These are phyloP conservation scores for Xylaria flabelliformis DNA, from an alignment of 495 filamentous ascomycete species.

Conservation along the genomic window DNA sequence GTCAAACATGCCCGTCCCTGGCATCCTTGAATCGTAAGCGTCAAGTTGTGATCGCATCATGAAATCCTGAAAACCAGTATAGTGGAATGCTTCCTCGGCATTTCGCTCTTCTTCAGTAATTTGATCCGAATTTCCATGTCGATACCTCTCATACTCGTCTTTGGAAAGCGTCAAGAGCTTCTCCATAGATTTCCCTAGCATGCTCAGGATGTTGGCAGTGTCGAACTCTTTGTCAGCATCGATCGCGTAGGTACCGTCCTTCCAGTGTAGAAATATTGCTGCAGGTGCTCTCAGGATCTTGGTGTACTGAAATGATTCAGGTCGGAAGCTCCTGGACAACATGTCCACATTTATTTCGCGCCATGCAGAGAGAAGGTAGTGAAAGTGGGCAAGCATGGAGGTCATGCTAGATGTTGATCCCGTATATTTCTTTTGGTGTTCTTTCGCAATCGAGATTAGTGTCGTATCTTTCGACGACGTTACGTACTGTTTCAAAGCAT, in stretches of 20 bases:
- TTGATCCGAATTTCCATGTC: slow-evolving; percentile 66
- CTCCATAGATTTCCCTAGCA: slow-evolving; percentile 94
- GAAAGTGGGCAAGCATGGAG: slow-evolving; percentile 83
- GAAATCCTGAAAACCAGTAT: slow-evolving; percentile 86
- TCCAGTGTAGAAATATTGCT: slow-evolving; percentile 84
- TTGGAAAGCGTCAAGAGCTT: slow-evolving; percentile 87
- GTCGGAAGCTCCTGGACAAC: slow-evolving; percentile 70
- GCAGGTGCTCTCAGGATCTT: slow-evolving; percentile 70
- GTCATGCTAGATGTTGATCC: slow-evolving; percentile 99
- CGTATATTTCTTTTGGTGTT: slow-evolving; percentile 79
- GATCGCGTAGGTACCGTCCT: slow-evolving; percentile 89
- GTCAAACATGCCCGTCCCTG: slow-evolving; percentile 95
- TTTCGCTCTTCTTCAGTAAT: slow-evolving; percentile 69
- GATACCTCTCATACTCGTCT: slow-evolving; percentile 83
- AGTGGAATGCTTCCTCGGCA: slow-evolving; percentile 81
- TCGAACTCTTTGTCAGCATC: slow-evolving; percentile 97
- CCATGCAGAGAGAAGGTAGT: slow-evolving; percentile 88
- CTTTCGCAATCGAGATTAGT: slow-evolving; percentile 68
- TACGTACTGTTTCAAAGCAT: slow-evolving; percentile 80
- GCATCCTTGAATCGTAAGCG: slow-evolving; percentile 83
- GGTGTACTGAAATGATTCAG: slow-evolving; percentile 69
- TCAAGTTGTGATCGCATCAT: slow-evolving; percentile 96
- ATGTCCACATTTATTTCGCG: slow-evolving; percentile 67
- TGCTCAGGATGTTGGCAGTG: slow-evolving; percentile 80
- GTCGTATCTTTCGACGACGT: slow-evolving; percentile 84